Base-by-base conservation (phyloP, 2,329 filamentous ascomycete species). In the Fusarium sp. region DNA sequence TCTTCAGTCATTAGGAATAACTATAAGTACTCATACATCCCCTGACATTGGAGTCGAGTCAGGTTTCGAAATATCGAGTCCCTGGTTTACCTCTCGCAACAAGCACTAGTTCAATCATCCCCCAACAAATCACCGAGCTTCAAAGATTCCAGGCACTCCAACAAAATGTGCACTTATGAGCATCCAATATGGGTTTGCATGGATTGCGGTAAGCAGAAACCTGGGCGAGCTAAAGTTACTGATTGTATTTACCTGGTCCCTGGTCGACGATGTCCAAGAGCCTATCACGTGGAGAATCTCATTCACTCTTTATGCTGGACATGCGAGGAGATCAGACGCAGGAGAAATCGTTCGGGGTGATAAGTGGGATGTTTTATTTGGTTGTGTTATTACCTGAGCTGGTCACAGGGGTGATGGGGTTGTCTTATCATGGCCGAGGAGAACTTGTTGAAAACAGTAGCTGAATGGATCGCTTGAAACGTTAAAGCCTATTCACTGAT, bases 81-180 rank as follows among this genome's bases (percentile, higher is more conserved):
- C 33, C 24, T 22, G 24, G 20, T 28, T 0, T 28, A 13, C 10
- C 18, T 1, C 17, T 20, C 3, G 8, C n/a, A 13, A 22, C 5
- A 14, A 26, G 18, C 18, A 54, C 20, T 1, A 54, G 24, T n/a
- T 4, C 18, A 35, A 35, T 15, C 6, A 20, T 24, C 12, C 12
- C 2, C 3, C 6, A 35, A 20, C 31, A 24, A 20, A 5, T 4
- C 22, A 35, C 31, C 22, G 0, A 11, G 18, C 3, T 14, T 10
- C 15, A 9, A n/a, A 31, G 9, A 2, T 8, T n/a, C 14, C 14
- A 0, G 4, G 10, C 14, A 3, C 17, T 20, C 1, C 12, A 20
- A 11, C 8, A 24, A 1, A 9, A 51, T 51, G 12, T 24, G n/a
- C 31, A 49, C 47, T 14, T 49, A 10, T 7, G 15, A 33, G 18